Conservation (phyloP, 139 green algal species). For the Chlorella sp. region DNA sequence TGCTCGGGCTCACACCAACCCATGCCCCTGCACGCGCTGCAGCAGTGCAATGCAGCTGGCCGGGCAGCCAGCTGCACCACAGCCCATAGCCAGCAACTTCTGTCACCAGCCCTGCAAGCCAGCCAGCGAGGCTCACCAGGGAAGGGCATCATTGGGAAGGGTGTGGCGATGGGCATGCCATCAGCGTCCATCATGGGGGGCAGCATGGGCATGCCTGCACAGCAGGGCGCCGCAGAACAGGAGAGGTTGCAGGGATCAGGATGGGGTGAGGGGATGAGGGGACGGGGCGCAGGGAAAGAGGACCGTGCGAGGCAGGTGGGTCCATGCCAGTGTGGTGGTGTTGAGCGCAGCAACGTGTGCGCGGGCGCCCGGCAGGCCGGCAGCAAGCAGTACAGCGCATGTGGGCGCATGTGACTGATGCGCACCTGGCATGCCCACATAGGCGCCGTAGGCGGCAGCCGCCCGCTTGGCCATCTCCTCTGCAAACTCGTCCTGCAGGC, state of each 20-base stretch:
- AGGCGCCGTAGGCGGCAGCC: conserved; percentile 15
- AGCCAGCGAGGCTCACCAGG: not conserved
- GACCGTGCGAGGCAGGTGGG: too few relatives aligned
- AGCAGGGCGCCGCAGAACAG: too few relatives aligned
- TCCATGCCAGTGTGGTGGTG: too few relatives aligned
- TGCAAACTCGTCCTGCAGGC: conserved; percentile 35
- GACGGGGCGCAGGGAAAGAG: not conserved
- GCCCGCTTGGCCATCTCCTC: conserved; percentile 42
- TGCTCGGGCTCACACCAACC: not conserved
- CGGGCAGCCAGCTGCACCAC: not conserved
- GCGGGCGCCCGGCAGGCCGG: too few relatives aligned
- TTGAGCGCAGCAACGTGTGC: too few relatives aligned
- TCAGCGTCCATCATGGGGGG: not conserved
- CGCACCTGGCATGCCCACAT: conserved; percentile 24
- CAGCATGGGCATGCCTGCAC: conserved; percentile 2
- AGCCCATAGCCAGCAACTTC: too few relatives aligned
- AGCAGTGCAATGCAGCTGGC: not conserved
- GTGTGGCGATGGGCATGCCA: not conserved
- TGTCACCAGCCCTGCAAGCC: too few relatives aligned
- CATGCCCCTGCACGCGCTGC: too few relatives aligned
- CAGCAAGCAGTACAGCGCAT: too few relatives aligned
- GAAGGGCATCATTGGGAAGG: conserved; percentile 14
- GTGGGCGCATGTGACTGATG: too few relatives aligned
- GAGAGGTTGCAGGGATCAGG: too few relatives aligned
- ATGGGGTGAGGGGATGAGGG: too few relatives aligned